Conservation (phyloP, 2,329 filamentous ascomycete species). For the Fusarium odoratissimum region DNA sequence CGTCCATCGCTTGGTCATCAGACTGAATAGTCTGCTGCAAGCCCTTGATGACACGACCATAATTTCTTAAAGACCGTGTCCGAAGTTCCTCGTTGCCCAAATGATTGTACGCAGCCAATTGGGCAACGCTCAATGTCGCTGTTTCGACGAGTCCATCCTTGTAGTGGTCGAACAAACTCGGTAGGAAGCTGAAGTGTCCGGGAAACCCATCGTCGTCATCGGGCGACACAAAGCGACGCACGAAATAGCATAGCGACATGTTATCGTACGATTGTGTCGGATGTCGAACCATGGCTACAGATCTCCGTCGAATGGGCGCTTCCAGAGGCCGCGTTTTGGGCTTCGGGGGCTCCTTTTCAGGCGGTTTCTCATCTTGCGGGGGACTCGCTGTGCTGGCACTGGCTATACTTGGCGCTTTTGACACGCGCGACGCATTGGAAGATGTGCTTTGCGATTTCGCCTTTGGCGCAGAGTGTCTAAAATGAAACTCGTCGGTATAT, state of each 20-base stretch:
- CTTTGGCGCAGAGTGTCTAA: conserved; percentile 41
- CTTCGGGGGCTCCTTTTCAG: background rate
- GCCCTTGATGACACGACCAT: conserved; percentile 45
- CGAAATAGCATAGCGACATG: conserved; percentile 50
- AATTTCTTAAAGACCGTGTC: conserved; percentile 46
- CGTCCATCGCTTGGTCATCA: conserved; percentile 43
- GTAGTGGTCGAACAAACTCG: conserved; percentile 44
- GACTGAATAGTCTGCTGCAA: conserved; percentile 45
- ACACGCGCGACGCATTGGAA: background rate
- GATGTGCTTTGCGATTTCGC: background rate
- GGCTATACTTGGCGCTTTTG: background rate
- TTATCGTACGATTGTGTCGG: conserved; percentile 40
- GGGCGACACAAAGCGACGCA: conserved; percentile 49
- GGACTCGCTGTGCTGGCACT: background rate
- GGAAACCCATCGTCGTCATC: conserved; percentile 46
- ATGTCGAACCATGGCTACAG: conserved; percentile 20
- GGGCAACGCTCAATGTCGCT: conserved; percentile 50
- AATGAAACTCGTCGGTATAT: conserved; percentile 52
- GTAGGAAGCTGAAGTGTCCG: conserved; percentile 50
- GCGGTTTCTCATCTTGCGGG: conserved; percentile 1
- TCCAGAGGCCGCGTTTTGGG: background rate
- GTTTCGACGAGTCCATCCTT: conserved; percentile 46
- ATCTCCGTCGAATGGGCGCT: background rate
- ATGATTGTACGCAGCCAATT: conserved; percentile 51
- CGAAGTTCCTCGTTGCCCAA: conserved; percentile 46